Evolutionary conservation across 768 basidiomycete species (phyloP).

Genomic region (Suillus decipiens): DNA sequence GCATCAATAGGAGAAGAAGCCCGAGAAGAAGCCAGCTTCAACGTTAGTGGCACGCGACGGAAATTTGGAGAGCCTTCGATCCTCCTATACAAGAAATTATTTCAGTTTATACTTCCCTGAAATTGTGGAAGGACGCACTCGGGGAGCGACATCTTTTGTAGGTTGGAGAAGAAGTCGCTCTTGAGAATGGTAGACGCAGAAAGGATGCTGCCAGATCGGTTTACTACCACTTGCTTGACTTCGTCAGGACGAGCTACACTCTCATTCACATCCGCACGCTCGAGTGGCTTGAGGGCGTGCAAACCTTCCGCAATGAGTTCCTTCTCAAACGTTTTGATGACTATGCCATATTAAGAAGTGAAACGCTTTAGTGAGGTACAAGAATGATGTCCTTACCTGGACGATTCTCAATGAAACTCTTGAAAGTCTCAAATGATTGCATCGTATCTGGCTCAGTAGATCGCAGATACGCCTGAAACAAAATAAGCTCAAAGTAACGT

Average conservation of each 20-base stretch:
- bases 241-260: conserved; percentile 88
- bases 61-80: conserved; percentile 97
- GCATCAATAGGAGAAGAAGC: conserved; percentile 32
- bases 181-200: conserved; percentile 94
- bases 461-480: conserved; percentile 89
- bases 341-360: conserved; percentile 38
- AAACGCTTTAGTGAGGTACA: neutral
- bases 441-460: conserved; percentile 81
- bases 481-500: conserved; percentile 81
- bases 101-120: conserved; percentile 9
- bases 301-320: conserved; percentile 81
- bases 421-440: conserved; percentile 72
- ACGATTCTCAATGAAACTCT: conserved; percentile 77
- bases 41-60: conserved; percentile 71
- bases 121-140: conserved; percentile 58
- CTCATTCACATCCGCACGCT: conserved; percentile 63
- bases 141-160: conserved; percentile 95
- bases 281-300: conserved; percentile 79
- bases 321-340: conserved; percentile 94
- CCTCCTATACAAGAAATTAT: conserved; percentile 45
- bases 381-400: conserved; percentile 59
- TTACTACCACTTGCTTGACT: conserved; percentile 81
- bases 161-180: conserved; percentile 89
- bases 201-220: conserved; percentile 81
- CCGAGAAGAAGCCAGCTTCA: conserved; percentile 33